phyloP scores from a whole-genome alignment of 2,329 filamentous ascomycete species.

The Nigrospora sphaerica region DNA sequence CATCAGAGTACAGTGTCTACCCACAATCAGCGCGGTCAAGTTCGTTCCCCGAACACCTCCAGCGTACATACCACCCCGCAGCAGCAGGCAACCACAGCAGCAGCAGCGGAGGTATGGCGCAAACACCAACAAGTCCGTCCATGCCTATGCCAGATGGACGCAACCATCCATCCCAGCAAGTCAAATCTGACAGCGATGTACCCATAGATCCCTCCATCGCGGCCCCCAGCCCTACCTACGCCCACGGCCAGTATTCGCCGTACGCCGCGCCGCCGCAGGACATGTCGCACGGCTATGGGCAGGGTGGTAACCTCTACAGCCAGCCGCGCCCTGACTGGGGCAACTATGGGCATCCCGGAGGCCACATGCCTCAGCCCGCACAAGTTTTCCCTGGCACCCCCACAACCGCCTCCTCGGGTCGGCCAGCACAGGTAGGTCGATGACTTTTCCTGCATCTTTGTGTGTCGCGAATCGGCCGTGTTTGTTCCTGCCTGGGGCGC shows the following conservation, averaged over 20 bases:
- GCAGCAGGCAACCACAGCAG: conserved; percentile 66
- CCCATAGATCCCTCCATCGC: conserved; percentile 99
- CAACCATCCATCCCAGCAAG: conserved; percentile 68
- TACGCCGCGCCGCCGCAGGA: conserved; percentile 70
- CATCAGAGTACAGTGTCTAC: conserved; percentile 81
- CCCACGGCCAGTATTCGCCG: conserved; percentile 76
- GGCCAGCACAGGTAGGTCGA: conserved; percentile 53
- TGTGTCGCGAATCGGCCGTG: neutral
- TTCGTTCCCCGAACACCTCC: conserved; percentile 81
- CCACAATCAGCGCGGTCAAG: conserved; percentile 67
- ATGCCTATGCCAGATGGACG: conserved; percentile 76
- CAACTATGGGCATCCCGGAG: conserved; percentile 50
- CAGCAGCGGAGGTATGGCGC: conserved; percentile 85
- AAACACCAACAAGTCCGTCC: conserved; percentile 96
- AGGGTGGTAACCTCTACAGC: conserved; percentile 57
- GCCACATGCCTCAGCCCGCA: conserved; percentile 43
- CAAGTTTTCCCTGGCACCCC: conserved; percentile 50
- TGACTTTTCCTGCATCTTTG: conserved; percentile 1
- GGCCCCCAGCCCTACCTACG: conserved; percentile 85
- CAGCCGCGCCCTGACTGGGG: conserved; percentile 70
- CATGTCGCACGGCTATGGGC: conserved; percentile 72
- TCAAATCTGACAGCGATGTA: conserved; percentile 93
- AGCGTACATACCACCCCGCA: conserved; percentile 75
- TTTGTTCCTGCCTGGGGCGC: neutral
- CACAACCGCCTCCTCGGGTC: conserved; percentile 45